Conservation (phyloP, 768 basidiomycete species). For the Suillus subaureus region DNA sequence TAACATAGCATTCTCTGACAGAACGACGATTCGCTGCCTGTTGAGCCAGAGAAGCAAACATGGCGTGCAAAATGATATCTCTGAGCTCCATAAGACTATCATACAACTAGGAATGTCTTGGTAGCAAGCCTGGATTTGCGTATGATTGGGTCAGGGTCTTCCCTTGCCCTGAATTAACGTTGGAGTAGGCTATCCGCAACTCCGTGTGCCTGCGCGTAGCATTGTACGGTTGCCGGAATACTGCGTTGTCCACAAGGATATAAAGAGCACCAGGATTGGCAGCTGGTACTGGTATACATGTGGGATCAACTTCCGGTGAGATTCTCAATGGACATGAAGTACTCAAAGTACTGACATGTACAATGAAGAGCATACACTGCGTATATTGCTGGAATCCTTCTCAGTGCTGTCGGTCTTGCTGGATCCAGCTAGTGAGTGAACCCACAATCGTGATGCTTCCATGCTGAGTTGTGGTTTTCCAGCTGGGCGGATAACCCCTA, state of each 20-base stretch:
- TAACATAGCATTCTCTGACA: conserved; percentile 26
- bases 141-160: conserved; percentile 68
- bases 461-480: not conserved
- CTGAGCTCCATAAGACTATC: conserved; percentile 51
- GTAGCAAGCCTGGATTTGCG: conserved; percentile 87
- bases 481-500: conserved; percentile 63
- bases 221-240: no score
- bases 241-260: no score
- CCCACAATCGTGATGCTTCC: not conserved
- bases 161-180: conserved; percentile 68
- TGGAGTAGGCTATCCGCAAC: no score
- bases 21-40: conserved; percentile 77
- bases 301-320: conserved; percentile 71
- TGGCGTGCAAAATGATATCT: conserved; percentile 45
- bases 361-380: conserved; percentile 57
- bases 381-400: conserved; percentile 72
- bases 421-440: conserved; percentile 56
- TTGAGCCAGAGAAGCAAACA: conserved; percentile 59
- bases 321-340: conserved; percentile 15
- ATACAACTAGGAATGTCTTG: conserved; percentile 70
- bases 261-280: no score
- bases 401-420: conserved; percentile 82
- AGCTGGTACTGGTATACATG: conserved; percentile 77
- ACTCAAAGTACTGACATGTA: not conserved
- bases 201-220: no score